Evolutionary conservation across 169 alveolate genomes (phyloP).

Genomic region (Eimeria tenella): DNA sequence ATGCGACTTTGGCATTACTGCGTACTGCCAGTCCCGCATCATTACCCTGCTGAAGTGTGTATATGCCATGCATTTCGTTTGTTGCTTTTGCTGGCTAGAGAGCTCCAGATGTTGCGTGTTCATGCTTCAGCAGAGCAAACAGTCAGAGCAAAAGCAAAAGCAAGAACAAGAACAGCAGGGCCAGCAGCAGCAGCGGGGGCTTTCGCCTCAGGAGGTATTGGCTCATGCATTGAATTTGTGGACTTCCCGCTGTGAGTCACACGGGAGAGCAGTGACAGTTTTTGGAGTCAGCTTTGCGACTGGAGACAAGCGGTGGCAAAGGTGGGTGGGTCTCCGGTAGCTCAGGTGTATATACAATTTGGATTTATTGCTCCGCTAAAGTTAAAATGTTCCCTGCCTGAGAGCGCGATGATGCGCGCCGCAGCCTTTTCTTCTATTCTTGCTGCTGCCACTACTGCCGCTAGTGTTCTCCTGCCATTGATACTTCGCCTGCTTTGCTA

Average conservation of each 20-base stretch:
- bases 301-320: conserved; percentile 2
- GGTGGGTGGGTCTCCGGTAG: background rate
- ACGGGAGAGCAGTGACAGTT: background rate
- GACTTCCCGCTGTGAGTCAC: background rate
- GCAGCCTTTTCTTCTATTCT: background rate
- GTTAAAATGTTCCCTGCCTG: no score
- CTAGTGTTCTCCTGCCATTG: background rate
- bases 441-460: background rate
- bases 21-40: background rate
- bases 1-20: background rate
- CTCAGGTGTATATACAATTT: no score
- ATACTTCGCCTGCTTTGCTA: background rate
- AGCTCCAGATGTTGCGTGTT: background rate
- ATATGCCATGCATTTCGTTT: background rate
- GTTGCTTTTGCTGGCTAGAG: background rate
- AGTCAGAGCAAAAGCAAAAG: background rate
- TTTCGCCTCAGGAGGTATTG: background rate
- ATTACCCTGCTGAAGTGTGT: background rate
- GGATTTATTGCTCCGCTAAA: no score
- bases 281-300: background rate
- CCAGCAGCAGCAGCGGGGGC: no score
- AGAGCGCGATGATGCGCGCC: no score
- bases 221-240: background rate
- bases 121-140: background rate
- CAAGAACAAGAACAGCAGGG: background rate